phyloP scores from a whole-genome alignment of 1,284 basidiomycete genomes.

The Ceratobasidium sp. region DNA sequence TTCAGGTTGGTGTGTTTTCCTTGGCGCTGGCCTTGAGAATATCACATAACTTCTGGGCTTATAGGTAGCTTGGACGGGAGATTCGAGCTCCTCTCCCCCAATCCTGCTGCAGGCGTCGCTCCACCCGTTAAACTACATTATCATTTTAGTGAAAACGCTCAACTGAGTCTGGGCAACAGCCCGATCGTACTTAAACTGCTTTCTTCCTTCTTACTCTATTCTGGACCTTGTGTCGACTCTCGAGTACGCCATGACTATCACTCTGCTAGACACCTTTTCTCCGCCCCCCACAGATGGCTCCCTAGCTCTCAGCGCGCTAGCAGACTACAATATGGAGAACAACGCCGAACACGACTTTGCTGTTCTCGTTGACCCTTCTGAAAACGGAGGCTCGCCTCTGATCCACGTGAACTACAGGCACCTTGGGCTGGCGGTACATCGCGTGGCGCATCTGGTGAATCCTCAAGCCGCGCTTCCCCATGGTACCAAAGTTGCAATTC shows the following conservation, averaged over 20 bases:
- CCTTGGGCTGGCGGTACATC: conserved; percentile 34
- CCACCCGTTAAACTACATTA: background rate
- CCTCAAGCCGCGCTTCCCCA: conserved; percentile 22
- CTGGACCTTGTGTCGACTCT: background rate
- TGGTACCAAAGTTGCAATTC: conserved; percentile 41
- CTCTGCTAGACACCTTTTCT: conserved; percentile 15
- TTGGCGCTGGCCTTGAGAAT: background rate
- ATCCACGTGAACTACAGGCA: conserved; percentile 31
- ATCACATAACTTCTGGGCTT: background rate
- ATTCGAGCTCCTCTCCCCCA: background rate
- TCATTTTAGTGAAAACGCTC: background rate
- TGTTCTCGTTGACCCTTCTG: conserved; percentile 30
- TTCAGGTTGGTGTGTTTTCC: conserved; percentile 2
- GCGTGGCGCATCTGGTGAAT: conserved; percentile 31
- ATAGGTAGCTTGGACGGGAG: background rate
- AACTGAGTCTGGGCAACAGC: conserved; percentile 18
- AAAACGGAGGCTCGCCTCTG: background rate
- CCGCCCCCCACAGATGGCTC: conserved; percentile 39
- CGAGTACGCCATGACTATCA: conserved; percentile 10
- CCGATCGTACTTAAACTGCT: conserved; percentile 9
- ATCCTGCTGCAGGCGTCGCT: background rate
- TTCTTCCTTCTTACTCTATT: background rate
- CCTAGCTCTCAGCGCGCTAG: conserved; percentile 19
- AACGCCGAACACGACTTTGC: conserved; percentile 34
- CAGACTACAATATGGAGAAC: conserved; percentile 41